Base-by-base conservation (phyloP, 176 grass and related monocot genomes). In the Carex parvula region DNA sequence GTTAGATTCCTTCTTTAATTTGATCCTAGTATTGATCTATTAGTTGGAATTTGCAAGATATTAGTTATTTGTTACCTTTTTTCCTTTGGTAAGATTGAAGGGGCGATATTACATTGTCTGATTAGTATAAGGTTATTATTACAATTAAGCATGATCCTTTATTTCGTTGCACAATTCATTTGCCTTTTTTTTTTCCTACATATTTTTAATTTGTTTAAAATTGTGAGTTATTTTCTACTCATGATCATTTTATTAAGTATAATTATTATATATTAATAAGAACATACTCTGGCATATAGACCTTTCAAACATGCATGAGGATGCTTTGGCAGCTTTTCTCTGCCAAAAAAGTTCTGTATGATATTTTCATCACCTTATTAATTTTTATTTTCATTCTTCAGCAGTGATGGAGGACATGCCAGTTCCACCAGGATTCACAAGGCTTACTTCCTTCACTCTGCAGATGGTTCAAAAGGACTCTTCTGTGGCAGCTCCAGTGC, bases 361-460 rank as follows among this genome's bases (percentile, higher is more conserved):
- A n/a, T 76, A 76, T 55, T 17, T 55, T 30, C 22, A 53, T 76
- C 22, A 8, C 6, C 29, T 76, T 76, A 21, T 32, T 76, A 7
- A 65, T 15, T 33, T 26, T 63, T 39, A 42, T 44, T 81, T 44
- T 5, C 32, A 18, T 44, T 62, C 54, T 81, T 44, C 58, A 42
- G 58, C 12, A 66, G 24, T 22, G 3, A 82, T 82, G 80, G 80
- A 46, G 7, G 39, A 82, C 17, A 26, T 42, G 29, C 71, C 77
- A 68, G 41, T 86, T 83, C 88, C 88, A 59, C 88, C 88, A 53
- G 88, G 88, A 79, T 89, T 89, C 66, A 63, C 79, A 22, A 70
- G 83, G n/a, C 70, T 89, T 63, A 81, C 81, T 65, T 76, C 81
- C 58, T 87, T 84, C 81, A 84, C 65, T 44, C 62, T 87, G 12